These are phyloP conservation scores for Lobosporangium transversale DNA, from an alignment of 192 early-diverging fungal species.

Conservation along the genomic window DNA sequence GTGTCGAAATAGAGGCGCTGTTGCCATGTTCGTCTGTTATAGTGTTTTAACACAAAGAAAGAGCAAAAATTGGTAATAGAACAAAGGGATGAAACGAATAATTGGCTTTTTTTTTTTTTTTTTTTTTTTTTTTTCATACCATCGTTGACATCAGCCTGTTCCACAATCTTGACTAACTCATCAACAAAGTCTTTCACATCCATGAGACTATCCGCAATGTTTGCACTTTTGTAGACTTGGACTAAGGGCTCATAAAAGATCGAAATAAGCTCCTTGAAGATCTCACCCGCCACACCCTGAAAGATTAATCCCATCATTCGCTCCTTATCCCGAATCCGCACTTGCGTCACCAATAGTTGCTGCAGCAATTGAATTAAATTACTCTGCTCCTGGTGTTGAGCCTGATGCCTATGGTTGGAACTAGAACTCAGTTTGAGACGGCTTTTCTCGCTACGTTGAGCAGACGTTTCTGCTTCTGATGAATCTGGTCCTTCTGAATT, in stretches of 20 bases:
- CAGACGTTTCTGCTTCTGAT: background rate
- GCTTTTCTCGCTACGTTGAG: background rate
- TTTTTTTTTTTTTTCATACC: too few relatives aligned
- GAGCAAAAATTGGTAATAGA: too few relatives aligned
- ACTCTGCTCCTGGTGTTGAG: too few relatives aligned
- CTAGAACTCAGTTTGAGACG: background rate
- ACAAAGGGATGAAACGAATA: too few relatives aligned
- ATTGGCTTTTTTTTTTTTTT: too few relatives aligned
- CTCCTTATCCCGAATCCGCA: slow-evolving; percentile 61
- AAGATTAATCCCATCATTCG: slow-evolving; percentile 59
- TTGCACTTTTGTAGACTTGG: slow-evolving; percentile 65
- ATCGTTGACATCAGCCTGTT: slow-evolving; percentile 46
- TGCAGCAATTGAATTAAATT: slow-evolving; percentile 51
- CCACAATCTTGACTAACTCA: slow-evolving; percentile 64
- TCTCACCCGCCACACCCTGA: slow-evolving; percentile 62
- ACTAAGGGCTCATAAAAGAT: slow-evolving; percentile 70
- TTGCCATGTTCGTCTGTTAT: slow-evolving; percentile 11
- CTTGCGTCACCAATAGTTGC: slow-evolving; percentile 57
- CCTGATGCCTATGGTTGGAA: too few relatives aligned
- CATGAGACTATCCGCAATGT: slow-evolving; percentile 61
- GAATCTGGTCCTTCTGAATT: background rate
- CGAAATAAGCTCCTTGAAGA: slow-evolving; percentile 64
- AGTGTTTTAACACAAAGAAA: too few relatives aligned
- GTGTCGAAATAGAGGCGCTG: slow-evolving; percentile 38
- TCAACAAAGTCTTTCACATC: slow-evolving; percentile 61